Evolutionary conservation across 352 stramenopile species (phyloP).

Genomic region (Aphanomyces euteiches): DNA sequence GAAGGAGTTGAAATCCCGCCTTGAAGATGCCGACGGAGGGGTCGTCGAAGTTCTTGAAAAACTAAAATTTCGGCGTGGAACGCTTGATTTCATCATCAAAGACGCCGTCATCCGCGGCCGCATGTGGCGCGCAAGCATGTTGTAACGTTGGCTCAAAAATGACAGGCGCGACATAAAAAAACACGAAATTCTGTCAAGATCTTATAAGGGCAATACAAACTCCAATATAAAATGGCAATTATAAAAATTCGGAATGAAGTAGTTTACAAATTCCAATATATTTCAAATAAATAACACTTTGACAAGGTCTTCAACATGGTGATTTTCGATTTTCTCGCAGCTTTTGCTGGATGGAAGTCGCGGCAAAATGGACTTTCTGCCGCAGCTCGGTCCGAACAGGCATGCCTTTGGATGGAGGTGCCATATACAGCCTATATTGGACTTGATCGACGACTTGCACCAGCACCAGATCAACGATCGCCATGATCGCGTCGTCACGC

Average conservation of each 20-base stretch:
- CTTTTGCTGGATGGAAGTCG: constrained; percentile 21
- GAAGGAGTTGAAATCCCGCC: constrained; percentile 36
- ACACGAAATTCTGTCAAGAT: too few relatives aligned
- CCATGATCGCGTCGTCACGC: not conserved
- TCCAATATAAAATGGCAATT: too few relatives aligned
- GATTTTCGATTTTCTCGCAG: not conserved
- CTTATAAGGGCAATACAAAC: too few relatives aligned
- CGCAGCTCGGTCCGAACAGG: constrained; percentile 27
- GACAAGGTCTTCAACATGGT: not conserved
- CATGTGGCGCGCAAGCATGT: constrained; percentile 9
- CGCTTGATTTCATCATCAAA: not conserved
- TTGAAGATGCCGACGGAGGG: constrained; percentile 11
- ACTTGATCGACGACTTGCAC: not conserved
- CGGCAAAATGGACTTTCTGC: constrained; percentile 15
- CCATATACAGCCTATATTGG: too few relatives aligned
- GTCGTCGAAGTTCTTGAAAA: not conserved
- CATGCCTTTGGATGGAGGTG: not conserved
- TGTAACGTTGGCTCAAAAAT: not conserved
- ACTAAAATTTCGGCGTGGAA: not conserved
- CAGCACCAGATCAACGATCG: not conserved
- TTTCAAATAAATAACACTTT: not conserved
- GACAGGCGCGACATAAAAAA: too few relatives aligned
- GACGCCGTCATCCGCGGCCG: not conserved
- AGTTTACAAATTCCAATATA: not conserved
- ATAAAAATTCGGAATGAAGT: too few relatives aligned